Base-by-base conservation (phyloP, 768 basidiomycete species). In the Tricholoma sp. region DNA sequence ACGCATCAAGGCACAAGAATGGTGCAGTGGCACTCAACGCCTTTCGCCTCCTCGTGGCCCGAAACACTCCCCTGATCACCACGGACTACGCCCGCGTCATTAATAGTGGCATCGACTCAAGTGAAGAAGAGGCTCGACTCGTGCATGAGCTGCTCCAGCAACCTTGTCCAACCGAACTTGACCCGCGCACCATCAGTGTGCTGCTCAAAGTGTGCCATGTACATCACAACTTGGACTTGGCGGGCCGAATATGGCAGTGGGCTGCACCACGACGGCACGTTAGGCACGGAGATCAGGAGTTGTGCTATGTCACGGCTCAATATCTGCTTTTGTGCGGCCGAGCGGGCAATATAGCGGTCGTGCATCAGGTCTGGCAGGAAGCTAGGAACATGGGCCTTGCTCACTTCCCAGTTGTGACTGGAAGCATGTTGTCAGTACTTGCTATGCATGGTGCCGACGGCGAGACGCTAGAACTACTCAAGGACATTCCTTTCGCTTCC, bases 371-470 rank as follows among this genome's bases (percentile, higher is more conserved):
- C 45, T 46, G 45, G 45, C 45, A 46, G 45, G 45, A 46, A 46
- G 45, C 45, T 46, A 46, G 45, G 45, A 46, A 46, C 45, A 46
- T 46, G 45, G 45, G 45, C 19, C 45, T 46, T 46, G 45, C 45
- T 46, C 45, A 46, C 45, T 19, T 46, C 45, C 45, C 45, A 22
- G 11, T 46, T 46, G 45, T 46, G 21, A 46, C 21, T 24, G 45
- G 45, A 46, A 46, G 45, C 45, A 46, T 46, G 45, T 46, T 46
- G 19, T 46, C 45, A 46, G 45, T 46, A 46, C 45, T 46, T 46
- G 45, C 45, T 24, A 46, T 46, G 45, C 45, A 46, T 46, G 45
- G 45, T 22, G 45, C 45, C 21, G 45, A 46, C 45, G 21, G 21
- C 45, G 21, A 46, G 45, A 46, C 45, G 21, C 45, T 46, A 22